These are phyloP conservation scores for Funneliformis mosseae DNA, from an alignment of 192 early-diverging fungal genomes.

Conservation along the genomic window DNA sequence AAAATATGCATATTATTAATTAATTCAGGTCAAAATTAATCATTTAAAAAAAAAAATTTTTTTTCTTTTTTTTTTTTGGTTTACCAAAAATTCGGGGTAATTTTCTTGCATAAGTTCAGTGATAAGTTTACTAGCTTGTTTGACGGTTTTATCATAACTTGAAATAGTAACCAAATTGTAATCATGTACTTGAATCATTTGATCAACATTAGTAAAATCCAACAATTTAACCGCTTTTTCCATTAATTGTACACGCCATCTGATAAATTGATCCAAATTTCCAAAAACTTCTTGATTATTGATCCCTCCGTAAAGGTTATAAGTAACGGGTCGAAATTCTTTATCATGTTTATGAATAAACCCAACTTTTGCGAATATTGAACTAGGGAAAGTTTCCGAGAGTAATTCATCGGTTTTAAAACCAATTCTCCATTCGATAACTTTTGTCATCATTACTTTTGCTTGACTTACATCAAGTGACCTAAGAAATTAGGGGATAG, in stretches of 20 bases:
- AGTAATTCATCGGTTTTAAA: constrained; percentile 50
- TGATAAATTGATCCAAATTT: constrained; percentile 56
- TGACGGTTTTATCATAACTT: constrained; percentile 51
- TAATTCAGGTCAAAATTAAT: neutral
- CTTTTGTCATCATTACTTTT: constrained; percentile 52
- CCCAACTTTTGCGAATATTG: constrained; percentile 50
- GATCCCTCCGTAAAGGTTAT: constrained; percentile 58
- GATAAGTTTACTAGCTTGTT: constrained; percentile 54
- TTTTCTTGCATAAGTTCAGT: constrained; percentile 63
- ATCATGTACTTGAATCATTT: constrained; percentile 66
- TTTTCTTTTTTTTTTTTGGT: too few relatives aligned
- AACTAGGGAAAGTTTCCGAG: constrained; percentile 51
- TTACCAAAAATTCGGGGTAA: constrained; percentile 64
- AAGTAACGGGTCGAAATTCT: constrained; percentile 59
- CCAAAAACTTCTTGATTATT: constrained; percentile 61
- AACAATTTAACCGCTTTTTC: constrained; percentile 57
- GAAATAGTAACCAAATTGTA: constrained; percentile 55
- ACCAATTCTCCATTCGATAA: constrained; percentile 58
- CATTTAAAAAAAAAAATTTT: too few relatives aligned
- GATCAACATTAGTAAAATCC: constrained; percentile 59
- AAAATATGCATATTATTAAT: constrained; percentile 1
- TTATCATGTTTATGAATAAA: constrained; percentile 53
- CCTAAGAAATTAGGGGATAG: constrained; percentile 22
- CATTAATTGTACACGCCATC: constrained; percentile 66
- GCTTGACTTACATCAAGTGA: constrained; percentile 43